These are phyloP conservation scores for Fusarium sp. DNA, from an alignment of 2,329 filamentous ascomycete species.

Conservation along the genomic window DNA sequence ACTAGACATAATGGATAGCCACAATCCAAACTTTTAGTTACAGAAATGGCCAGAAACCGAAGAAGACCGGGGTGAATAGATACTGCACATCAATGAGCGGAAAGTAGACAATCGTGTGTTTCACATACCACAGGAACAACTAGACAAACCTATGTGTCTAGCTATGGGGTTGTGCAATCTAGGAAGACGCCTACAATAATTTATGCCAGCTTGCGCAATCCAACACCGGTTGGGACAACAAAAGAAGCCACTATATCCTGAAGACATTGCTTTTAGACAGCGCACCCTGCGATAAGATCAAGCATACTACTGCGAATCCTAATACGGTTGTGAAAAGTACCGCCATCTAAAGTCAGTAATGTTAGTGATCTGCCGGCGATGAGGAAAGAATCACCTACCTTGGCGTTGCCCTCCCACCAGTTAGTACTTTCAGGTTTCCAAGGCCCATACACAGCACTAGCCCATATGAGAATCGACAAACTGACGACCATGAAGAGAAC, in stretches of 20 bases:
- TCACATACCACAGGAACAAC: too few relatives aligned
- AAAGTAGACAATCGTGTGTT: too few relatives aligned
- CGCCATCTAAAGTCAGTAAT: not conserved
- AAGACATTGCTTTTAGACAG: slow-evolving; percentile 1
- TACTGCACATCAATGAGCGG: too few relatives aligned
- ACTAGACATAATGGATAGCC: too few relatives aligned
- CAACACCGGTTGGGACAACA: too few relatives aligned
- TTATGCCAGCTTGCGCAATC: too few relatives aligned
- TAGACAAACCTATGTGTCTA: too few relatives aligned
- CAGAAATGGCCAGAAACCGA: too few relatives aligned
- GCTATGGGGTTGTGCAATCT: too few relatives aligned
- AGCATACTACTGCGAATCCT: not conserved
- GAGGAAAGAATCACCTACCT: not conserved
- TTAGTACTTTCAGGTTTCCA: not conserved
- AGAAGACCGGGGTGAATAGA: too few relatives aligned
- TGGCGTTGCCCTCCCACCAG: slow-evolving; percentile 23
- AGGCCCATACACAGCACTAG: slow-evolving; percentile 3
- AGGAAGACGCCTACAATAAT: too few relatives aligned
- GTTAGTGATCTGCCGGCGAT: not conserved
- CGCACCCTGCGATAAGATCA: slow-evolving; percentile 12
- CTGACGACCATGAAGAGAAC: slow-evolving; percentile 14
- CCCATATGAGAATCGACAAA: slow-evolving; percentile 13
- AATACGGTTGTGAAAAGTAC: slow-evolving; percentile 11
- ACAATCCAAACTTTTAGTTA: too few relatives aligned
- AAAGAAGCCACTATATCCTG: not conserved